phyloP scores from a whole-genome alignment of 345 rosid genomes.

The Psidium guajava region DNA sequence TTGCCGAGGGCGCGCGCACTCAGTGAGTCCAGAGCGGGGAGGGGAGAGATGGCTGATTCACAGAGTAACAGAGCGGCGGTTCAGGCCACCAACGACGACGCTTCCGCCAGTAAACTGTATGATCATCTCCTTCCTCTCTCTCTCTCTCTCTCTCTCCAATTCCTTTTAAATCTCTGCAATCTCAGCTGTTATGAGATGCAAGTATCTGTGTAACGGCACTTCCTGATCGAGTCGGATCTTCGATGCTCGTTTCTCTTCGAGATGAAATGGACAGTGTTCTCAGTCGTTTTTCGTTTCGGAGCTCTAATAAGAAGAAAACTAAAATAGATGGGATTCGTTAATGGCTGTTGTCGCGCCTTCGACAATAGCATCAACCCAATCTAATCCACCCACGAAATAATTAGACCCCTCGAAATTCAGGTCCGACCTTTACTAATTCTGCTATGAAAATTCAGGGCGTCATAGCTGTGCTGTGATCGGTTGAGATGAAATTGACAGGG shows the following conservation, averaged over 20 bases:
- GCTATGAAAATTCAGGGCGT: no score
- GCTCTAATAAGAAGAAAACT: not conserved
- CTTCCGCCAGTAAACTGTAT: slow-evolving; percentile 87
- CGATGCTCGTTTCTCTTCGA: not conserved
- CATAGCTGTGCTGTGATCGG: not conserved
- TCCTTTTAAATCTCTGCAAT: not conserved
- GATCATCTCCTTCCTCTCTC: not conserved
- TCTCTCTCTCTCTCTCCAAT: not conserved
- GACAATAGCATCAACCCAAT: no score
- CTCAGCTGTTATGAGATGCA: not conserved
- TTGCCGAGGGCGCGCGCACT: not conserved
- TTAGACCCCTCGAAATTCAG: no score
- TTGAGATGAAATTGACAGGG: not conserved
- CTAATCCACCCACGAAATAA: no score
- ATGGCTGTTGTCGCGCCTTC: not conserved
- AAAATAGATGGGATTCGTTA: not conserved
- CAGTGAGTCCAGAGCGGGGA: slow-evolving; percentile 3
- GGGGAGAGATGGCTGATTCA: slow-evolving; percentile 29
- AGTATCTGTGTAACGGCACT: not conserved
- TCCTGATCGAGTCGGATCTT: not conserved
- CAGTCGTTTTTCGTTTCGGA: not conserved
- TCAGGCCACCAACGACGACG: slow-evolving; percentile 96
- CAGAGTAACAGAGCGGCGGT: slow-evolving; percentile 77
- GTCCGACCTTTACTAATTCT: no score
- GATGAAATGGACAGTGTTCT: not conserved